Base-by-base conservation (phyloP, 202 grass and related monocot species). In the Setaria italica region DNA sequence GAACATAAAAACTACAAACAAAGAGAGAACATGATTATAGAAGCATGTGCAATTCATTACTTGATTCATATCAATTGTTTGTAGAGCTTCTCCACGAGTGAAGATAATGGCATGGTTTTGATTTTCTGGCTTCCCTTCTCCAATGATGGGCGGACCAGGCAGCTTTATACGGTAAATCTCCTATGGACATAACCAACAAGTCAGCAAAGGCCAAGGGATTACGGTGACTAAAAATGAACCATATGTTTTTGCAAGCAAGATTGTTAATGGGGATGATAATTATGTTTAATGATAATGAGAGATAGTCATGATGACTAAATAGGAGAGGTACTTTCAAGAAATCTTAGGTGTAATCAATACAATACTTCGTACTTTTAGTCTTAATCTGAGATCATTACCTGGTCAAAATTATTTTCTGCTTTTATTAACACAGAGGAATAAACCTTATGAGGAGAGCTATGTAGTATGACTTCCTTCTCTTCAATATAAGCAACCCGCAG, bases 61-160 rank as follows among this genome's bases (percentile, higher is more conserved):
- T 85, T 98, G 95, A 84, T 98, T 98, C 95, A 95, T 97, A 78
- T 97, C 95, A 35, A 97, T 97, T 76, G 95, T 92, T 84, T 97
- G 95, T 56, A 97, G 87, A 56, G 93, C 95, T 35, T 95, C 93
- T 85, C 95, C 95, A 69, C 95, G 95, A 82, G 95, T 98, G 88
- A 95, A 98, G 83, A 98, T 89, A 86, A 98, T 95, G 77, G 95
- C 95, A 86, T 98, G 91, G 54, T 98, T 98, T 80, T 98, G 91
- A 87, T 98, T 98, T 91, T 98, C 95, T 84, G 95, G 95, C 74
- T 98, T 95, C 76, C 93, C 95, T 90, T 98, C 93, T 76, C 95
- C 95, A 80, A 98, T 95, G 42, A 92, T 90, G 39, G 95, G 93
- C 66, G 85, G 77, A 34, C 93, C 91, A 69, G 95, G 95, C 57